Conservation (phyloP, 2,329 filamentous ascomycete genomes). For the Drechslerella stenobrocha region DNA sequence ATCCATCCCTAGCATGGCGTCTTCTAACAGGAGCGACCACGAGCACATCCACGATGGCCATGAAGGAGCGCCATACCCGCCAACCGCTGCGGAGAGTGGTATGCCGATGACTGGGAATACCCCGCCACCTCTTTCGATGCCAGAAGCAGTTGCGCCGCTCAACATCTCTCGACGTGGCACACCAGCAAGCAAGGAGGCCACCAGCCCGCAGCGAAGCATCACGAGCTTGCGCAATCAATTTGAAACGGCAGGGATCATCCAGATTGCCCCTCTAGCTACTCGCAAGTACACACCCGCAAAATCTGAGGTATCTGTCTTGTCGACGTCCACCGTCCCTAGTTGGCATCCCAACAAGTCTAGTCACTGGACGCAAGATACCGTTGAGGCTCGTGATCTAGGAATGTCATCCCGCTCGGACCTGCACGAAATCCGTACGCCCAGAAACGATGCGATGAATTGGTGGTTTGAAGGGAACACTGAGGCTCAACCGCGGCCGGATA, state of each 20-base stretch:
- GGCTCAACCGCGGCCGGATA: conserved; percentile 16
- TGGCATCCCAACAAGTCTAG: conserved; percentile 46
- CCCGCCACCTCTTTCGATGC: conserved; percentile 43
- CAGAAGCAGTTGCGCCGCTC: conserved; percentile 31
- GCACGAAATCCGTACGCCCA: conserved; percentile 16
- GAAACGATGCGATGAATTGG: conserved; percentile 46
- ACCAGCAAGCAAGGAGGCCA: conserved; percentile 19
- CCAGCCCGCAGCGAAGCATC: conserved; percentile 32
- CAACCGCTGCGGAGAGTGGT: conserved; percentile 45
- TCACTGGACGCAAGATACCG: conserved; percentile 23
- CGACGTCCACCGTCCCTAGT: conserved; percentile 33
- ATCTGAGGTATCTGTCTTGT: conserved; percentile 36
- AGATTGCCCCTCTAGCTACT: conserved; percentile 20
- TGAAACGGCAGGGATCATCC: conserved; percentile 29
- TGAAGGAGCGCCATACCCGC: conserved; percentile 51
- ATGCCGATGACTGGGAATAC: conserved; percentile 52
- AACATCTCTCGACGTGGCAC: conserved; percentile 42
- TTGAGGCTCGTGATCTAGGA: conserved; percentile 35
- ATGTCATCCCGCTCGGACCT: conserved; percentile 36
- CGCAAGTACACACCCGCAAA: conserved; percentile 29
- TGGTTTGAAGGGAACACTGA: conserved; percentile 41
- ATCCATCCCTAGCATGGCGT: conserved; percentile 40
- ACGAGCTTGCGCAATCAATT: conserved; percentile 43
- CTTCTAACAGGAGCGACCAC: conserved; percentile 43
- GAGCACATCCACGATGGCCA: conserved; percentile 24